Evolutionary conservation across 139 green algal genomes (phyloP).

Genomic region (Chlorella sp.): DNA sequence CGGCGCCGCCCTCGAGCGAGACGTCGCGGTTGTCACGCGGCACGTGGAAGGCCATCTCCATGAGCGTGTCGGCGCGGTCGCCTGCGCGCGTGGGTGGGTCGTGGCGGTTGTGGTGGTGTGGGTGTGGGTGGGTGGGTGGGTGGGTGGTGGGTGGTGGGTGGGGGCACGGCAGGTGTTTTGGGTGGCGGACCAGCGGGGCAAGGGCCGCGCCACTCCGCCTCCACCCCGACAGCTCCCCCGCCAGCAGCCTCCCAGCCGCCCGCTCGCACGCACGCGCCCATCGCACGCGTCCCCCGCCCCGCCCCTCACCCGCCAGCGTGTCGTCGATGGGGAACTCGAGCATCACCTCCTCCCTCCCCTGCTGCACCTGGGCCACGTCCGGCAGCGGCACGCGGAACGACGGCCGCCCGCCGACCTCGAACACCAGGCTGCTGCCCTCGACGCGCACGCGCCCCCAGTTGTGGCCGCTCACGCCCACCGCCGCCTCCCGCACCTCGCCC

Average conservation of each 20-base stretch:
- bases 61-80: slow-evolving; percentile 79
- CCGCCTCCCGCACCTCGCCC: not conserved
- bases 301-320: slow-evolving; percentile 44
- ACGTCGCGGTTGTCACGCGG: slow-evolving; percentile 28
- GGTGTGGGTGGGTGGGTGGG: no score
- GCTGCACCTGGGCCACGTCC: slow-evolving; percentile 71
- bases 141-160: not conserved
- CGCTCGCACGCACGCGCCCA: slow-evolving; percentile 12
- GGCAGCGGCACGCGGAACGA: slow-evolving; percentile 85
- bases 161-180: not conserved
- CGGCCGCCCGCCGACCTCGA: slow-evolving; percentile 72
- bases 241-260: not conserved
- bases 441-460: slow-evolving; percentile 38
- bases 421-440: slow-evolving; percentile 72
- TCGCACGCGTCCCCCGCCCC: slow-evolving; percentile 5
- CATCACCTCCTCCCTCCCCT: slow-evolving; percentile 86
- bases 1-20: slow-evolving; percentile 29
- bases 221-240: not conserved
- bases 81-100: not conserved
- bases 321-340: slow-evolving; percentile 94
- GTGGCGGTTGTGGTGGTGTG: not conserved
- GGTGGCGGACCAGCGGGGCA: no score
- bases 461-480: slow-evolving; percentile 10
- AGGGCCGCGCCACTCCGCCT: not conserved
- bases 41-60: slow-evolving; percentile 89